Conservation (phyloP, 768 basidiomycete genomes). For the Leucogyrophana mollusca region DNA sequence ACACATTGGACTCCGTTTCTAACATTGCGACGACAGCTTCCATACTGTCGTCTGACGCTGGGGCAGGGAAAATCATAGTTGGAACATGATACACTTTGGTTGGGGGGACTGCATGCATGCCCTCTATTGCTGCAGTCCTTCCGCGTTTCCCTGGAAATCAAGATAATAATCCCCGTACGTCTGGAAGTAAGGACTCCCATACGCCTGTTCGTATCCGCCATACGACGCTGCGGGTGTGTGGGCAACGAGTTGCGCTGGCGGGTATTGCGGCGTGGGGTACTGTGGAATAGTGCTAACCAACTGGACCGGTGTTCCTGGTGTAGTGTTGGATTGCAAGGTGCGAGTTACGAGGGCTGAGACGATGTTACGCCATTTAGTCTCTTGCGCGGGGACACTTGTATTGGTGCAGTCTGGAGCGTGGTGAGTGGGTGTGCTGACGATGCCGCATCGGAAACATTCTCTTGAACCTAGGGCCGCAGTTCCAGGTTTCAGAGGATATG, state of each 20-base stretch:
- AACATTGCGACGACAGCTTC: too few species aligned
- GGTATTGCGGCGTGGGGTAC: not conserved
- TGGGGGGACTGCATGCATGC: too few species aligned
- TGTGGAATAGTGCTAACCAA: not conserved
- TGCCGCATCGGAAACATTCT: not conserved
- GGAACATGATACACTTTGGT: too few species aligned
- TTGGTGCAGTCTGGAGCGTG: not conserved
- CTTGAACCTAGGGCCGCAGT: not conserved
- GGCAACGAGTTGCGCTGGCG: too few species aligned
- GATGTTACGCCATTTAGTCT: not conserved
- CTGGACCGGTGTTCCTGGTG: not conserved
- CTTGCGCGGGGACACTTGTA: not conserved
- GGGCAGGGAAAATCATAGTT: too few species aligned
- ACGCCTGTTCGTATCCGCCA: too few species aligned
- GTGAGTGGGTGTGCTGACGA: not conserved
- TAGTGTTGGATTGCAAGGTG: not conserved
- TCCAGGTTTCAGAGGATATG: constrained; percentile 1
- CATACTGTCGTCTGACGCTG: too few species aligned
- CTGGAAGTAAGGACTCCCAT: too few species aligned
- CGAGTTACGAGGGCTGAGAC: not conserved
- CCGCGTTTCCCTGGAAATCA: too few species aligned
- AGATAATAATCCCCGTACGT: too few species aligned
- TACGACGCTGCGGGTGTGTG: not conserved
- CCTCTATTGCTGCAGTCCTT: too few species aligned
- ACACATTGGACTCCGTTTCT: too few species aligned